Conservation (phyloP, 495 filamentous ascomycete genomes). For the Penicillium taxi region DNA sequence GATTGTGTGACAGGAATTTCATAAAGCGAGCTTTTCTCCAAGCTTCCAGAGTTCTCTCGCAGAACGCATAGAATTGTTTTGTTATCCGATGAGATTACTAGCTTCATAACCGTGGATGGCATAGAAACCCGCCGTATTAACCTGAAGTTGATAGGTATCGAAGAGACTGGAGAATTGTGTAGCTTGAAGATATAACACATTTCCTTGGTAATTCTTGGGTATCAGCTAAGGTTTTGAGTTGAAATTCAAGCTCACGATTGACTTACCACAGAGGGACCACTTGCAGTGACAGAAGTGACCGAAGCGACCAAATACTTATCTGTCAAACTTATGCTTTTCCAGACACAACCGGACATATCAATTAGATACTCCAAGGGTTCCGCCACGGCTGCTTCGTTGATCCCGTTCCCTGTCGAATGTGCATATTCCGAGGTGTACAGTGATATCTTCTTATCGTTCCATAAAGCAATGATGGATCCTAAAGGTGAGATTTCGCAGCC, state of each 20-base stretch:
- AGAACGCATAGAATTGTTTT: constrained; percentile 16
- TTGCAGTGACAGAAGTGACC: no score
- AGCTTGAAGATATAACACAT: constrained; percentile 8
- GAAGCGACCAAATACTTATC: constrained; percentile 4
- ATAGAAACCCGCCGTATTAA: no score
- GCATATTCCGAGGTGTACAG: constrained; percentile 23
- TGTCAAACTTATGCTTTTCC: constrained; percentile 5
- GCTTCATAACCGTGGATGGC: no score
- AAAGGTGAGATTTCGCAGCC: constrained; percentile 23
- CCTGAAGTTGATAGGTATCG: no score
- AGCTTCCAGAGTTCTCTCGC: not conserved
- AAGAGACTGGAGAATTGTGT: no score
- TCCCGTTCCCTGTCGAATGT: not conserved
- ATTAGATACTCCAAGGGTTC: not conserved
- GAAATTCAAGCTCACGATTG: not conserved
- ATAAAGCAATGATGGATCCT: constrained; percentile 22
- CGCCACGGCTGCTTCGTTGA: not conserved
- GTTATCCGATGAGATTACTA: constrained; percentile 26
- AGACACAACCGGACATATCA: not conserved
- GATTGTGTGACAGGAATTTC: no score
- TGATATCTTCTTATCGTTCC: constrained; percentile 20
- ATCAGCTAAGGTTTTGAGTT: not conserved
- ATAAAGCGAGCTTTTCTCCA: no score
- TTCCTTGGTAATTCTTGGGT: no score
- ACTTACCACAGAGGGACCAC: constrained; percentile 3